phyloP scores from a whole-genome alignment of 805 yeast genomes.

The Spathaspora boniae region DNA sequence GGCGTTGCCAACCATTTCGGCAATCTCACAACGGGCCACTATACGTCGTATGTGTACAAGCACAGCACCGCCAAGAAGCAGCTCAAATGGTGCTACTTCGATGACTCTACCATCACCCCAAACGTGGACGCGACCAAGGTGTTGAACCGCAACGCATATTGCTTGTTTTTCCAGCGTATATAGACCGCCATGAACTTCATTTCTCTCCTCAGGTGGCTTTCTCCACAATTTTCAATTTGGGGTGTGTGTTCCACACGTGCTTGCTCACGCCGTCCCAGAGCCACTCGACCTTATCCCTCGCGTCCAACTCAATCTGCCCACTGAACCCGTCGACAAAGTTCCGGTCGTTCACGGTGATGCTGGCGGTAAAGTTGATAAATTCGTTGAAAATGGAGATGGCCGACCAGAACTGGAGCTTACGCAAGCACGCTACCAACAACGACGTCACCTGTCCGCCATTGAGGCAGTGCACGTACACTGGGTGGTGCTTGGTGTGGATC shows the following conservation, averaged over 20 bases:
- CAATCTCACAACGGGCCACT: conserved; percentile 81
- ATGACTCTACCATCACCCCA: conserved; percentile 66
- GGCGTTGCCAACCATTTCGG: conserved; percentile 88
- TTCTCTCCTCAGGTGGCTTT: conserved; percentile 2
- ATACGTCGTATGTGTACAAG: conserved; percentile 76
- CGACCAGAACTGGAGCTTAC: conserved; percentile 86
- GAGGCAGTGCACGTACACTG: conserved; percentile 79
- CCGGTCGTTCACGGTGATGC: conserved; percentile 78
- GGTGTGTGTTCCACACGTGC: conserved; percentile 57
- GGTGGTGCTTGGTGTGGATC: conserved; percentile 56
- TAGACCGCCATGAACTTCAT: conserved; percentile 9
- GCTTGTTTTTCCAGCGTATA: conserved; percentile 66
- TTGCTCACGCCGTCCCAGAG: conserved; percentile 62
- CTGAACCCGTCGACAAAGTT: conserved; percentile 77
- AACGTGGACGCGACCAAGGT: conserved; percentile 51
- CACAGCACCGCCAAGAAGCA: conserved; percentile 35
- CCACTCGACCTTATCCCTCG: conserved; percentile 52
- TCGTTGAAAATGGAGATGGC: conserved; percentile 84
- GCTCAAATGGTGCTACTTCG: conserved; percentile 77
- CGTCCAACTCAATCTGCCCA: conserved; percentile 54
- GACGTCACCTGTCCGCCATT: conserved; percentile 90
- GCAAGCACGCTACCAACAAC: conserved; percentile 77
- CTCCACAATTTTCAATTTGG: conserved; percentile 35
- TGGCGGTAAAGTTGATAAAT: conserved; percentile 70
- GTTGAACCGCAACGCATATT: conserved; percentile 74